A percentile compares a stretch with the other conserved stretches of the same genome.
Evolutionary conservation across 768 basidiomycete species (phyloP).

Genomic region (Floccularia luteovirens): DNA sequence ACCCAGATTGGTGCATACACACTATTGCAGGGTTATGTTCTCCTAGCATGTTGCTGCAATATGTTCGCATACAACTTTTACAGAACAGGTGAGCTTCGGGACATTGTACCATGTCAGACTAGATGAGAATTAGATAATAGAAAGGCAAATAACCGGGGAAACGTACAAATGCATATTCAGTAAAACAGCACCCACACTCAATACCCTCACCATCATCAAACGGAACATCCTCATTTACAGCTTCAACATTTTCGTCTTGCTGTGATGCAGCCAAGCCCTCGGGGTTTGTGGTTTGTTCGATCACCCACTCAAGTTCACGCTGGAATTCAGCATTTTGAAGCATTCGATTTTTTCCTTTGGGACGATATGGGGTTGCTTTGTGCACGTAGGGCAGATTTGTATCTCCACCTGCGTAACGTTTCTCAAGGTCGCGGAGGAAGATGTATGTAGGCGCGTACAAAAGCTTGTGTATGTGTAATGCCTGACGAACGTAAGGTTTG

Average conservation of each 20-base stretch:
- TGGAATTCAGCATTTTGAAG: conserved; percentile 38
- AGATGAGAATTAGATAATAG: conserved; percentile 2
- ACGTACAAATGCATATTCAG: conserved; percentile 61
- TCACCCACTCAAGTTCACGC: conserved; percentile 36
- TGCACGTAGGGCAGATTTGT: conserved; percentile 25
- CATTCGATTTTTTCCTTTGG: conserved; percentile 15
- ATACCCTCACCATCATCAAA: conserved; percentile 52
- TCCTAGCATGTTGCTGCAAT: conserved; percentile 62
- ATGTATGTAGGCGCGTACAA: conserved; percentile 68
- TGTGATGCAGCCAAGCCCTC: too few species aligned
- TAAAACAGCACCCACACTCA: conserved; percentile 88
- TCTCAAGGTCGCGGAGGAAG: conserved; percentile 29
- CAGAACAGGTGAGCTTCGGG: conserved; percentile 89
- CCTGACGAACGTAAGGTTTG: conserved; percentile 41
- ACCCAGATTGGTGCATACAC: conserved; percentile 82
- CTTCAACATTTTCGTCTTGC: conserved; percentile 15
- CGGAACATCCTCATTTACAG: conserved; percentile 30
- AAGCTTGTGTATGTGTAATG: conserved; percentile 23
- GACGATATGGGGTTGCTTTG: conserved; percentile 18
- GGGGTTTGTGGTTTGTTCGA: too few species aligned
- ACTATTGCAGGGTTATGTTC: conserved; percentile 51
- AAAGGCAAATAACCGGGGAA: conserved; percentile 1
- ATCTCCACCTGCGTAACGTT: conserved; percentile 15
- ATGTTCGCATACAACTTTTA: conserved; percentile 55
- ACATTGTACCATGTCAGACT: conserved; percentile 87